A percentile compares a stretch with the other conserved stretches of the same genome.
Conservation (phyloP, 495 filamentous ascomycete species). For the Penicillium longicatenatum region DNA sequence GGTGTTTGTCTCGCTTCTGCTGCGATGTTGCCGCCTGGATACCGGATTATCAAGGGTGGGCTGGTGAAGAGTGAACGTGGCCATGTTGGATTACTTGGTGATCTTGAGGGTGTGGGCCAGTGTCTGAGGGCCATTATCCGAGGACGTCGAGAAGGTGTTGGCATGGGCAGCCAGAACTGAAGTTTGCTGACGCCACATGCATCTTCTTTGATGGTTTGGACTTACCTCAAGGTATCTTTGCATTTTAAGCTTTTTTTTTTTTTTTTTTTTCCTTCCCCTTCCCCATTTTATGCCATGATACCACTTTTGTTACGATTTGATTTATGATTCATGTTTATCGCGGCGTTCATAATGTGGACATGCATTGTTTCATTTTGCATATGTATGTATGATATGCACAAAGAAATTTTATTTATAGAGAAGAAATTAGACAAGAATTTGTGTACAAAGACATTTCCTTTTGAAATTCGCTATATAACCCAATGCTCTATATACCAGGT, state of each 20-base stretch:
- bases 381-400: background rate
- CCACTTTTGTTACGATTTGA: conserved; percentile 5
- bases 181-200: background rate
- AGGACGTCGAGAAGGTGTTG: conserved; percentile 72
- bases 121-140: conserved; percentile 66
- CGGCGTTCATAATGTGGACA: background rate
- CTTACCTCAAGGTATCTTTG: background rate
- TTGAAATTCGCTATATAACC: conserved; percentile 23
- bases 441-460: conserved; percentile 3
- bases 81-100: conserved; percentile 83
- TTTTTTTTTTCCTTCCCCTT: conserved; percentile 7
- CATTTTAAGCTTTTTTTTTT: conserved; percentile 9
- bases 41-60: conserved; percentile 68
- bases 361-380: conserved; percentile 7
- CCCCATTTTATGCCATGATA: conserved; percentile 6
- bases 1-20: conserved; percentile 85
- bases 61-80: conserved; percentile 79
- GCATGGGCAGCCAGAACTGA: conserved; percentile 43
- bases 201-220: background rate
- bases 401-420: background rate
- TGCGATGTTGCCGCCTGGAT: conserved; percentile 84
- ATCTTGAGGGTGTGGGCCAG: conserved; percentile 78
- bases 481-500: conserved; percentile 26
- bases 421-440: background rate
- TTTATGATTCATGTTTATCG: conserved; percentile 2